Conservation (phyloP, 306 rosid species). For the Quercus dentata region DNA sequence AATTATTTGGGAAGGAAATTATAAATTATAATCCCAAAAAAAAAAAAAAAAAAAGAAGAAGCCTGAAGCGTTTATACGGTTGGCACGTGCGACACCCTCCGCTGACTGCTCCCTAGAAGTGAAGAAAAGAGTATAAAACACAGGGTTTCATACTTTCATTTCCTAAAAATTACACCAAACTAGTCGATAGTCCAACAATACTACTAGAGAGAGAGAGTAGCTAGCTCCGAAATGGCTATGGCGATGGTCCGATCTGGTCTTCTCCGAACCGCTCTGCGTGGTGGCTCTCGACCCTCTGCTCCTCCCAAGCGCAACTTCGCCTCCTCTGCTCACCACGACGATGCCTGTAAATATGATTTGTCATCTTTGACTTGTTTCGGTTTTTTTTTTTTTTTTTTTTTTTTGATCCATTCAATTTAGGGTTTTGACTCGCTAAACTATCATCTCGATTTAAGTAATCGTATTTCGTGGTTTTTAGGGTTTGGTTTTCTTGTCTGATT, state of each 20-base stretch:
- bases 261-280: constrained; percentile 60
- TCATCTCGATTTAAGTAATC: neutral
- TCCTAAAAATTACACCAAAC: too few relatives aligned
- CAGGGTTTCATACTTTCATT: too few relatives aligned
- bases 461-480: neutral
- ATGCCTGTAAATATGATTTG: constrained; percentile 43
- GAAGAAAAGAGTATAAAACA: too few relatives aligned
- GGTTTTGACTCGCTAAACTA: neutral
- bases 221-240: constrained; percentile 54
- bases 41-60: too few relatives aligned
- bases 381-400: neutral
- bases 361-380: neutral
- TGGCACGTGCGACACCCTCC: too few relatives aligned
- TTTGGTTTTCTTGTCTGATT: neutral
- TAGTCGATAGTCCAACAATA: neutral
- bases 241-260: constrained; percentile 68
- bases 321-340: constrained; percentile 72
- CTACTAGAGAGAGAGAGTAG: neutral
- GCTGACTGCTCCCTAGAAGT: too few relatives aligned
- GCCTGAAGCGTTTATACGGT: too few relatives aligned
- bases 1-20: too few relatives aligned
- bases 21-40: too few relatives aligned
- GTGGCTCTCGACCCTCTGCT: constrained; percentile 46
- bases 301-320: constrained; percentile 60
- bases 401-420: neutral